These are phyloP conservation scores for Amphicarpaea edgeworthii DNA, from an alignment of 306 rosid genomes.

Conservation along the genomic window DNA sequence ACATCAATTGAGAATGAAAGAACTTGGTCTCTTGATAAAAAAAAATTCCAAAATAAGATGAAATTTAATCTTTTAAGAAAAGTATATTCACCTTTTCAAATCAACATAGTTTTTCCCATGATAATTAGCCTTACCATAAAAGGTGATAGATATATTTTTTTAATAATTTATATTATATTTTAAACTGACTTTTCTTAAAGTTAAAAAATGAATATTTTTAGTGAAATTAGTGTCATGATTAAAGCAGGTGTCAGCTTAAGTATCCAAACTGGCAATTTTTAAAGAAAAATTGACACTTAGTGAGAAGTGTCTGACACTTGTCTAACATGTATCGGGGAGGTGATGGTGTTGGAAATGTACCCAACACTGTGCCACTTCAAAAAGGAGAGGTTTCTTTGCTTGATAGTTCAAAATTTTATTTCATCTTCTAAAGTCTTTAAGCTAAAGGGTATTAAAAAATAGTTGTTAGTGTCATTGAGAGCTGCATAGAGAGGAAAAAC, in stretches of 20 bases:
- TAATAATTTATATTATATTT: not conserved
- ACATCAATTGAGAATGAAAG: not conserved
- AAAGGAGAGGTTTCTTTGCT: not conserved
- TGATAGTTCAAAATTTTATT: not conserved
- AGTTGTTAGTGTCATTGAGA: not conserved
- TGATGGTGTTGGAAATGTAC: not conserved
- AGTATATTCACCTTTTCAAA: not conserved
- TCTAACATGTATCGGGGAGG: not conserved
- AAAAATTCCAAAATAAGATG: too few species aligned
- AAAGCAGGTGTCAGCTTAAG: not conserved
- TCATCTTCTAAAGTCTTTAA: slow-evolving; percentile 7
- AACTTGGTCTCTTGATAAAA: not conserved
- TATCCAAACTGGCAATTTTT: not conserved
- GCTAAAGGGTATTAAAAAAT: slow-evolving; percentile 29
- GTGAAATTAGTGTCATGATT: not conserved
- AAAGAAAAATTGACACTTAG: not conserved
- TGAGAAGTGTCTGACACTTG: not conserved
- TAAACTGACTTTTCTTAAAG: not conserved
- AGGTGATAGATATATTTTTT: not conserved
- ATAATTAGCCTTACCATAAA: not conserved
- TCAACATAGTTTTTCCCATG: not conserved
- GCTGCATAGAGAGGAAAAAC: too few species aligned
- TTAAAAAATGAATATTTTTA: not conserved
- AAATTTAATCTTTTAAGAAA: too few species aligned
- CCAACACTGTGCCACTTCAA: not conserved